Conservation (phyloP, 257 asterid species). For the Ilex aquifolium region DNA sequence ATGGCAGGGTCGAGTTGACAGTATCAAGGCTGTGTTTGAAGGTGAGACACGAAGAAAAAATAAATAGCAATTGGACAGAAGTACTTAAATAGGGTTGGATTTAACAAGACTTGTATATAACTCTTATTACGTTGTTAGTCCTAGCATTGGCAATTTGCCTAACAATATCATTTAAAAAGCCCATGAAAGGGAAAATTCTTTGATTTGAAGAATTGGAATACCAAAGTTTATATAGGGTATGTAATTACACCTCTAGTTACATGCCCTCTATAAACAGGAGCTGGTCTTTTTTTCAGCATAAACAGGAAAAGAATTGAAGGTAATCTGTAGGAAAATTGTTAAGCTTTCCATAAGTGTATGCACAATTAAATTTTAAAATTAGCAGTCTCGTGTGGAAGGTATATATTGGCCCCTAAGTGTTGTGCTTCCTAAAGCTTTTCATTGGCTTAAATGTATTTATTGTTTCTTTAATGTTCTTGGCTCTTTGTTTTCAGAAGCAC, state of each 20-base stretch:
- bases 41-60: constrained; percentile 28
- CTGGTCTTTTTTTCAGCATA: too few relatives aligned
- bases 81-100: background rate
- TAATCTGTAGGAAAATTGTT: background rate
- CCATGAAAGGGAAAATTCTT: too few relatives aligned
- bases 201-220: too few relatives aligned
- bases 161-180: background rate
- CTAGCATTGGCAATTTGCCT: background rate
- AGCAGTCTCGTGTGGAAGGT: too few relatives aligned
- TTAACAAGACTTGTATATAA: background rate
- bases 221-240: too few relatives aligned
- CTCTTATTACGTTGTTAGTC: background rate
- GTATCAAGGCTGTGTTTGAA: constrained; percentile 81
- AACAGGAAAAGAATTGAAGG: too few relatives aligned
- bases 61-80: background rate
- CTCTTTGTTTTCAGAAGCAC: constrained; percentile 56
- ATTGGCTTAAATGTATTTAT: background rate
- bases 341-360: background rate
- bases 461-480: constrained; percentile 4
- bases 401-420: too few relatives aligned
- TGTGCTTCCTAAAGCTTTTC: too few relatives aligned
- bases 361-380: background rate
- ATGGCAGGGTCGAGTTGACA: constrained; percentile 89
- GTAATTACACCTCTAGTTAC: too few relatives aligned
- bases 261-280: too few relatives aligned